These are phyloP conservation scores for Hydrangea macrophylla DNA, from an alignment of 148 eudicot genomes.

Conservation along the genomic window DNA sequence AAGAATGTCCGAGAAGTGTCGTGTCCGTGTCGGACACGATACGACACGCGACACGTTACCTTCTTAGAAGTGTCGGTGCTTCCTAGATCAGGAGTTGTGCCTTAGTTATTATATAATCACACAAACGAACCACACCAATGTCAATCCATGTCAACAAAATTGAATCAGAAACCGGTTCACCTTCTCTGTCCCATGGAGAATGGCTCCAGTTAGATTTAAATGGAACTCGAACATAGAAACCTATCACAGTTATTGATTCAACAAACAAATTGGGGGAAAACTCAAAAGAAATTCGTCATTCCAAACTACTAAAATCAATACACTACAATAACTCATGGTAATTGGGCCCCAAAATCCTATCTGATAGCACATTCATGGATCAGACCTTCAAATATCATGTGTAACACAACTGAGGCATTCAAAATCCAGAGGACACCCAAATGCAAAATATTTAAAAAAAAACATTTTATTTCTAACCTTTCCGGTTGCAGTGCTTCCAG, in stretches of 20 bases:
- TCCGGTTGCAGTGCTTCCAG: constrained; percentile 68
- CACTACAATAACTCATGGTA: background rate
- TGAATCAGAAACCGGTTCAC: background rate
- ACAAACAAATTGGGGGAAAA: background rate
- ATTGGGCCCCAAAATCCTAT: background rate
- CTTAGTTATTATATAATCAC: background rate
- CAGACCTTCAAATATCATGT: background rate
- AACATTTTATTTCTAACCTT: constrained; percentile 36
- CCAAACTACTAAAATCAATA: background rate
- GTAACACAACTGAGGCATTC: background rate
- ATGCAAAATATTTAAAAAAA: background rate
- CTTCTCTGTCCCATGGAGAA: background rate
- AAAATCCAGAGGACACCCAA: background rate
- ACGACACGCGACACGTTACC: too few species aligned
- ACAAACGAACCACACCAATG: background rate
- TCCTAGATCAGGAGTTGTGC: background rate
- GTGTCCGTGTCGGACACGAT: too few species aligned
- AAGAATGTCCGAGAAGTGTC: too few species aligned
- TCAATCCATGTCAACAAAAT: too few species aligned
- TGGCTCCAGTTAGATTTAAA: background rate
- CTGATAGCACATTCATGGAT: background rate
- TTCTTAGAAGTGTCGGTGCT: too few species aligned
- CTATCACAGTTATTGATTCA: background rate
- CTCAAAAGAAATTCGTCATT: background rate
- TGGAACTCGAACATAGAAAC: background rate